These are phyloP conservation scores for Aegilops speltoides DNA, from an alignment of 176 grass and related monocot genomes.

Conservation along the genomic window DNA sequence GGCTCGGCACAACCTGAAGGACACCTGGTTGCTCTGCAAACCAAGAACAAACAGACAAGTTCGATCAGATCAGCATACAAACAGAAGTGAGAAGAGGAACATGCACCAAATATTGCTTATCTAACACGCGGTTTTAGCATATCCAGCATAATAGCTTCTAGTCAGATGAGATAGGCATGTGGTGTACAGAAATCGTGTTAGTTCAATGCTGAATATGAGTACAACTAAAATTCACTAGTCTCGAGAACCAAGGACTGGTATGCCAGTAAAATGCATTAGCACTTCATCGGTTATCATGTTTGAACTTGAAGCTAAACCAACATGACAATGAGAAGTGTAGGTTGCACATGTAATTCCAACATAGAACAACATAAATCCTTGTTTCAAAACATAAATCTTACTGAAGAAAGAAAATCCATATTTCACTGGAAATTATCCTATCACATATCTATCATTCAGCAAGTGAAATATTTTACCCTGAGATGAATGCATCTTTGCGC, in stretches of 20 bases:
- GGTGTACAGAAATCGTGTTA: background rate
- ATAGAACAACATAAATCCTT: background rate
- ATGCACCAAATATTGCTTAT: background rate
- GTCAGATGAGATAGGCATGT: background rate
- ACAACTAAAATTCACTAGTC: background rate
- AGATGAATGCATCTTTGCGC: background rate
- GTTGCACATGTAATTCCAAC: background rate
- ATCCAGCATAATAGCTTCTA: background rate
- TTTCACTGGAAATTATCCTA: background rate
- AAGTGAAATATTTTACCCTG: background rate
- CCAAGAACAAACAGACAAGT: background rate
- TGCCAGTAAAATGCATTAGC: background rate
- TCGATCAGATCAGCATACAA: background rate
- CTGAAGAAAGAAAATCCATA: background rate
- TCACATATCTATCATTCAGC: background rate
- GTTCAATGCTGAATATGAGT: background rate
- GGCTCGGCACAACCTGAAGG: constrained; percentile 69
- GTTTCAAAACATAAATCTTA: background rate
- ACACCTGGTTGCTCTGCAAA: constrained; percentile 79
- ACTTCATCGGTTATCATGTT: background rate
- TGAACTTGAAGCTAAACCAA: background rate
- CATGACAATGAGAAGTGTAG: background rate
- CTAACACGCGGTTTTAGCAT: background rate
- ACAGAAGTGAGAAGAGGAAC: background rate
- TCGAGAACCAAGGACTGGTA: background rate